Evolutionary conservation across 495 filamentous ascomycete genomes (phyloP), one percentile per base, ranked within the genome.

Genomic region (Aspergillus sclerotiicarbonarius): DNA sequence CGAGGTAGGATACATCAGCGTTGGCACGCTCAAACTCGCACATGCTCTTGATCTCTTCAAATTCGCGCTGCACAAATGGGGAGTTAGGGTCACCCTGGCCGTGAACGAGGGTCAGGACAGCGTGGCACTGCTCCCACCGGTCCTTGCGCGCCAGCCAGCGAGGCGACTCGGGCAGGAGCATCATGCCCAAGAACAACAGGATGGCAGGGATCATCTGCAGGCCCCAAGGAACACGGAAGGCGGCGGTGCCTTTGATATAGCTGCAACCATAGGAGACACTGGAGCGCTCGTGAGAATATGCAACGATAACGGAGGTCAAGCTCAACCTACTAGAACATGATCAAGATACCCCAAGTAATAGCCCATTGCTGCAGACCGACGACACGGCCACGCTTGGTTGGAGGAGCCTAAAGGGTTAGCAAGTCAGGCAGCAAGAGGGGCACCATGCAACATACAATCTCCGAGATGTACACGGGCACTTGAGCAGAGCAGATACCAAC

Each of bases 401-500:
- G 87, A 8, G 83, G 85, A 6, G 89, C 81, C 57, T 68, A 49
- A 25, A 16, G 35, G 32, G 53, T 35, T 32, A 53, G 41, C 18
- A 35, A 33, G n/a, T 25, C 7, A 21, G 1, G 32, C 18, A n/a
- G 25, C 4, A 46, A 18, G 20, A 21, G 20, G 13, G 39, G 47
- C 29, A 1, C 16, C 13, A 8, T 16, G 15, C 6, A 13, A 51
- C 59, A 35, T 51, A 68, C 65, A 8, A 92, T 63, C 64, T 92
- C 90, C 19, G 87, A 83, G 52, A 91, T 85, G 67, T 92, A 92
- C 53, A 91, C 88, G 0, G 90, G 90, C 32, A 90, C 87, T 64
- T 90, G 87, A 30, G 88, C 89, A 43, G 87, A 90, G 71, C 84
- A 88, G 64, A 92, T 87, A 63, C 89, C 90, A 43, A 92, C 87